A percentile compares a stretch with the other conserved stretches of the same genome.
phyloP scores from a whole-genome alignment of 2,329 filamentous ascomycete genomes.

The Metarhizium humberi region DNA sequence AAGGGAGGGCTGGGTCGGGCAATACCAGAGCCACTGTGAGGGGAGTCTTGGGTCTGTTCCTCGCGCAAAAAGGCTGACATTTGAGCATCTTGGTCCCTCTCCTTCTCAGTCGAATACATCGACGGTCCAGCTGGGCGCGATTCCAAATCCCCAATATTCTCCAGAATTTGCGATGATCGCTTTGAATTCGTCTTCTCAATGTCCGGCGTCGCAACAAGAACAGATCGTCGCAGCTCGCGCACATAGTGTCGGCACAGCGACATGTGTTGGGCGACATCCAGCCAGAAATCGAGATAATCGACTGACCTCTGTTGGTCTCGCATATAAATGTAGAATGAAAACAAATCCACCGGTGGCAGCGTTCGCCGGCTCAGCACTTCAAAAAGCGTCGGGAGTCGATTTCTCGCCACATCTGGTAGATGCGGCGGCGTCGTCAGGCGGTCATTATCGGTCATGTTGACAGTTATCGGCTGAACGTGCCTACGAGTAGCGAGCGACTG shows the following conservation, averaged over 20 bases:
- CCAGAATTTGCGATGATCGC: constrained; percentile 72
- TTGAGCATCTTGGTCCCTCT: constrained; percentile 75
- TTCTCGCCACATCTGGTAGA: constrained; percentile 55
- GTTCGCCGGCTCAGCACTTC: constrained; percentile 92
- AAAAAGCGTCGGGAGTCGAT: constrained; percentile 86
- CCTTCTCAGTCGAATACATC: constrained; percentile 58
- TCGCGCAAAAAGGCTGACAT: constrained; percentile 84
- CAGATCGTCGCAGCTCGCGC: constrained; percentile 84
- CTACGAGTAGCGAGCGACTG: not conserved
- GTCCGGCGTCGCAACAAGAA: constrained; percentile 88
- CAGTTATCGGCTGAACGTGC: not conserved
- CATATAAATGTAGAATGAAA: constrained; percentile 99
- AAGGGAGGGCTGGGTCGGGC: constrained; percentile 45
- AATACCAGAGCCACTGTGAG: constrained; percentile 37
- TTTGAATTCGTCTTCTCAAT: constrained; percentile 73
- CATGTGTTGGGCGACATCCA: constrained; percentile 98
- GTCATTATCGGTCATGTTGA: constrained; percentile 14
- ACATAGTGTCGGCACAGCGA: constrained; percentile 96
- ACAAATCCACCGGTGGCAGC: constrained; percentile 90
- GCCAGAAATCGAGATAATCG: constrained; percentile 98
- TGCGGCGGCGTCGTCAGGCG: constrained; percentile 37
- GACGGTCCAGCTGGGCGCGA: constrained; percentile 49
- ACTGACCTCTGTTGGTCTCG: constrained; percentile 95
- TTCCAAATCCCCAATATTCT: constrained; percentile 59
- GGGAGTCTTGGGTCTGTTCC: constrained; percentile 47